Base-by-base conservation (phyloP, 2,329 filamentous ascomycete species). In the Lasiodiplodia theobromae region DNA sequence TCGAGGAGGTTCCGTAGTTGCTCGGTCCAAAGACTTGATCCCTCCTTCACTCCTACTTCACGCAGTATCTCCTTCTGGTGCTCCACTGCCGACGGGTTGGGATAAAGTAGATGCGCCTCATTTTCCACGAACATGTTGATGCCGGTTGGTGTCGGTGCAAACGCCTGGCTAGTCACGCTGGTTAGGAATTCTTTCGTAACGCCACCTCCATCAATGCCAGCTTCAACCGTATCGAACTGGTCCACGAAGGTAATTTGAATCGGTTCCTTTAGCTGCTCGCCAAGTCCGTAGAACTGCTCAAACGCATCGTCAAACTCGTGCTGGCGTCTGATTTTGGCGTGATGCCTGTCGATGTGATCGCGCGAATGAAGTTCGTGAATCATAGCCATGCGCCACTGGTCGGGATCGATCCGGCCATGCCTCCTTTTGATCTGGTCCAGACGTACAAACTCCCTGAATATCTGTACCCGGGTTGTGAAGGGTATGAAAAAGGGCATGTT, bases 401-500 rank as follows among this genome's bases (percentile, higher is more conserved):
- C 93, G 1, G 92, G 86, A 73, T 96, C 92, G 12, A 90, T 83
- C 71, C 86, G 82, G 0, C 92, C 93, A 34, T 86, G 83, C 71
- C 93, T 85, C 70, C 93, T 84, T 71, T 90, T 89, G 63, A 85
- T 79, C 77, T 96, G 93, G 79, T 99, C 96, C 4, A 94, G 84
- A 37, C 88, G 82, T n/a, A 98, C 92, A 74, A 98, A 98, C 75
- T 97, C 89, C 37, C 94, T 89, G 79, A 99, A 98, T 28, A 98
- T 95, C 76, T 94, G 89, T 4, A 99, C 96, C 57, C 96, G 86
- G 0, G 92, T 96, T 47, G 92, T 89, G 74, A 99, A 99, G 0
- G 95, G 96, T 54, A 99, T 96, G 72, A 95, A 92, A 77, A 98
- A 99, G 0, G 96, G 96, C 90, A 99, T 96, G 75, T 98, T 96